Percentiles rank a stretch among this genome's conserved stretches.
These are phyloP conservation scores for Jimgerdemannia lactiflua DNA, from an alignment of 192 early-diverging fungal genomes.

Conservation along the genomic window DNA sequence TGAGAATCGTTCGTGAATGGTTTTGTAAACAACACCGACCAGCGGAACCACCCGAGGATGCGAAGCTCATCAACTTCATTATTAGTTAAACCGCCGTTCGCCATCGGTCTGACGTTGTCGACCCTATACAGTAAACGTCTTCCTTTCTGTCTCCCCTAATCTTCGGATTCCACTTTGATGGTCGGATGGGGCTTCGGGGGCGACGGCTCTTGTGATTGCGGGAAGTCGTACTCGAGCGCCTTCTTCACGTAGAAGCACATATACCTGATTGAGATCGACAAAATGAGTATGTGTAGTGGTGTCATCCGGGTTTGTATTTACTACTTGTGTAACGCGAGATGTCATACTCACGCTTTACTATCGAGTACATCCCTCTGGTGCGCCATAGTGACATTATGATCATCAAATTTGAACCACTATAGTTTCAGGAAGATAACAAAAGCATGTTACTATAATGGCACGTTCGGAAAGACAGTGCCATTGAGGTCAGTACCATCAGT, in stretches of 20 bases:
- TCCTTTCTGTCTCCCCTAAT: background rate
- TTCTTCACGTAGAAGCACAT: conserved; percentile 89
- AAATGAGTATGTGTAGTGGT: no score
- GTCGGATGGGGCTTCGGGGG: background rate
- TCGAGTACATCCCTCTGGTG: conserved; percentile 73
- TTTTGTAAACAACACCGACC: no score
- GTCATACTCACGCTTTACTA: conserved; percentile 55
- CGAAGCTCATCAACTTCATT: no score
- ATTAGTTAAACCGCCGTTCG: no score
- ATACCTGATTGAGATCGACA: conserved; percentile 45
- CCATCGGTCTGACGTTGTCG: no score
- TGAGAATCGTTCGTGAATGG: no score
- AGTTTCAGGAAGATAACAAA: background rate
- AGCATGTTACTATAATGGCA: no score
- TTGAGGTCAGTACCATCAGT: no score
- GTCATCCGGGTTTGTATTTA: no score
- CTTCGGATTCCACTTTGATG: background rate
- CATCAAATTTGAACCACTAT: conserved; percentile 91
- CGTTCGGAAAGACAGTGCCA: background rate
- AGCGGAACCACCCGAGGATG: no score
- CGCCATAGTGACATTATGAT: conserved; percentile 70
- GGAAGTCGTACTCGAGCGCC: conserved; percentile 53
- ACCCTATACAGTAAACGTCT: background rate
- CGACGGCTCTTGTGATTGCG: background rate
- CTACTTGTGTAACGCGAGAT: no score